Base-by-base conservation (phyloP, 2,329 filamentous ascomycete genomes). In the Karstenula rhodostoma region DNA sequence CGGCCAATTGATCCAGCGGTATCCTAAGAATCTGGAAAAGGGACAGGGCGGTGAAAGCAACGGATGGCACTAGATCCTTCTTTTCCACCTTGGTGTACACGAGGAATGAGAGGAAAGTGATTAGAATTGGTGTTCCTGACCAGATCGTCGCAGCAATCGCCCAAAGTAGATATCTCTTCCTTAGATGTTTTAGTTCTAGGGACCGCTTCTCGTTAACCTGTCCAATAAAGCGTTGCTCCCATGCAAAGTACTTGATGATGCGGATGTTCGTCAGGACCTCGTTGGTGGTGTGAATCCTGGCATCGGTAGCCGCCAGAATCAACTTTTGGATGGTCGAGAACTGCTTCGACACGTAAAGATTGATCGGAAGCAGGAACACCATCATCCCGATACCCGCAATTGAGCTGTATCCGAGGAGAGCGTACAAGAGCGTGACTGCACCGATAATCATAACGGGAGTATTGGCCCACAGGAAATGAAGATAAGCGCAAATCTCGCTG, bases 181-280 rank as follows among this genome's bases (percentile, higher is more conserved):
- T 89, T 57, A 99, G 79, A 33, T 92, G 88, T 69, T 86, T 88
- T 54, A 99, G 84, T 77, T 99, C 95, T 3, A 83, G 83, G 46
- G 84, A 84, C 63, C 95, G 89, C 81, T 97, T 97, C 76, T 97
- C 94, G 62, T 96, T 91, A 35, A 99, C 93, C 57, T 92, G 88
- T 23, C 87, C 86, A 59, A 91, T 87, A 75, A 97, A 99, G 2
- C 94, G 90, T 69, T 93, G 89, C 77, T 99, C 95, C 95, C 95
- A 99, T 0, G 95, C 94, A 76, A 99, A 99, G 78, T 95, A 99
- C 76, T 99, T 99, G 86, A 99, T 98, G 76, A 99, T 97, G 54
- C 95, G 89, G 67, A 99, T 98, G 71, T 98, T 99, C 74, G 96
- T 94, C 29, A 99, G 83, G 8, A 98, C 52, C 22, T 99, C 95